Evolutionary conservation across 805 yeast genomes (phyloP), one percentile per base, ranked within the genome.

Genomic region (Dipodascus geniculatus): DNA sequence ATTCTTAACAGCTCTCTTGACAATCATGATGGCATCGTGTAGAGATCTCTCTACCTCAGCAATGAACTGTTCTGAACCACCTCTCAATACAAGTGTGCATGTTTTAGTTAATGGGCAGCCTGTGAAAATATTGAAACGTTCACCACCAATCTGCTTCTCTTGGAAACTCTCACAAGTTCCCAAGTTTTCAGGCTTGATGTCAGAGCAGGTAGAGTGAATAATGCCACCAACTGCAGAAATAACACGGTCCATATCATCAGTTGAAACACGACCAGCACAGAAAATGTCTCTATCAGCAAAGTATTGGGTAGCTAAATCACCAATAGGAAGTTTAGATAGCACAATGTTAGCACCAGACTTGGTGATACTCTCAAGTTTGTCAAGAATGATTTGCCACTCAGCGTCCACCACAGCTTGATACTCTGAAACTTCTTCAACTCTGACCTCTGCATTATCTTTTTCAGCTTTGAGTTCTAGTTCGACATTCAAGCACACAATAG

Each of bases 11-110:
- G 98, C 95, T 63, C 99, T 79, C 72, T 90, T 91, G 49, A 91
- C 98, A 68, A 93, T 90, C 99, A 91, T 91, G 51, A 93, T 88
- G 51, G 99, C 99, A 72, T 93, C 99, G 66, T 93, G 98, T 60
- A 93, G 75, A 1, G 97, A 91, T 71, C 99, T 81, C 69, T 93
- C 99, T 23, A 95, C 96, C 74, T 93, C 99, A 53, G 96, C 96
- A 65, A 93, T 83, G 42, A 93, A 95, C 75, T 93, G 99, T 64
- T 91, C 97, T 22, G 98, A 96, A 58, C 99, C 98, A 60, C 99
- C 99, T 70, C 99, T 82, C 65, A 93, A 76, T 44, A 93, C 75
- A 61, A 93, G 75, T 1, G 99, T 93, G 73, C 97, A 90, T 0
- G 99, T 90, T 70, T 85, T 85, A 42, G 97, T 86, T 69, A 81